Evolutionary conservation across 2,329 filamentous ascomycete genomes (phyloP).

Genomic region (Hypomyces rosellus): DNA sequence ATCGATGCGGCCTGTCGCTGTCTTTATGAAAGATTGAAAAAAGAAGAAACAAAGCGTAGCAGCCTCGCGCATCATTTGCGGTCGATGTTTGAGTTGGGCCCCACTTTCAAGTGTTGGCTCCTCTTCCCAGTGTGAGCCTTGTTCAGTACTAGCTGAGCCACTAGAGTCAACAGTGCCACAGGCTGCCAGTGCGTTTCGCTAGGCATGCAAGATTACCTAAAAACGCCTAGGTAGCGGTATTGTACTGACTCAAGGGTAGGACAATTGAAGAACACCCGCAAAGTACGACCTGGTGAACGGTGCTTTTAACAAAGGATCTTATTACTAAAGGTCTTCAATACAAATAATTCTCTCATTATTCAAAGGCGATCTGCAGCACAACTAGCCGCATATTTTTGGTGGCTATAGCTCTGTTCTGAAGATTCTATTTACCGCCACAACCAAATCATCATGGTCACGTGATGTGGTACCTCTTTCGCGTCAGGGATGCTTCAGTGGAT

Average conservation of each 20-base stretch:
- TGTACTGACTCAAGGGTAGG: background rate
- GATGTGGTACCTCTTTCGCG: conserved; percentile 27
- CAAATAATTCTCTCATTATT: too few relatives aligned
- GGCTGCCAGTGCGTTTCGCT: conserved; percentile 5
- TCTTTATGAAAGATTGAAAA: background rate
- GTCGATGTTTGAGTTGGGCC: conserved; percentile 7
- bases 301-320: too few relatives aligned
- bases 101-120: background rate
- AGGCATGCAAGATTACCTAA: conserved; percentile 6
- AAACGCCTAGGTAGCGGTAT: conserved; percentile 1
- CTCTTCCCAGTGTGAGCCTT: background rate
- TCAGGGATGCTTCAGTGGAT: conserved; percentile 12
- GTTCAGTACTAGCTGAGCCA: background rate
- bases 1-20: background rate
- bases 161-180: background rate
- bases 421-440: background rate
- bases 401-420: too few relatives aligned
- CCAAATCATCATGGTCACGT: conserved; percentile 16
- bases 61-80: conserved; percentile 4
- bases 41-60: conserved; percentile 2
- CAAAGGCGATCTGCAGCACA: too few relatives aligned
- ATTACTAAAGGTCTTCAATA: too few relatives aligned
- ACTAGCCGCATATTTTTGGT: too few relatives aligned
- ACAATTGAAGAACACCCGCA: too few relatives aligned
- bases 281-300: too few relatives aligned